Evolutionary conservation across 2,329 filamentous ascomycete species (phyloP).

Genomic region (Fusarium nematophilum): DNA sequence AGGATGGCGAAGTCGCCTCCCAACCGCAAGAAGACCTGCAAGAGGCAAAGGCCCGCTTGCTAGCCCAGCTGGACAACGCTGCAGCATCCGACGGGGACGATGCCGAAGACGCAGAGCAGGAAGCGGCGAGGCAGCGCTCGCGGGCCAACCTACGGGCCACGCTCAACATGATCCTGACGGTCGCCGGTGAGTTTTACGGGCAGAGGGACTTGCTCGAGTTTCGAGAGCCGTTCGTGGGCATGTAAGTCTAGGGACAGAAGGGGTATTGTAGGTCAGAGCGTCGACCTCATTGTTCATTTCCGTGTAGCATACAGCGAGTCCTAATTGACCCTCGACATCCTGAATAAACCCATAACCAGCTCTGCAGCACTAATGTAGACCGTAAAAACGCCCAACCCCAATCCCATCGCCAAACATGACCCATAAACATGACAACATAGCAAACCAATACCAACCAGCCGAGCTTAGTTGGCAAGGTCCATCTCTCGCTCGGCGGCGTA

Average conservation of each 20-base stretch:
- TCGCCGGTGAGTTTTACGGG: slow-evolving; percentile 89
- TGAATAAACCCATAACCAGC: slow-evolving; percentile 29
- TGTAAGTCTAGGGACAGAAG: slow-evolving; percentile 45
- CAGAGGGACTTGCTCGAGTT: slow-evolving; percentile 87
- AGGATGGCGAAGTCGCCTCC: slow-evolving; percentile 51
- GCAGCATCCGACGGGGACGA: slow-evolving; percentile 36
- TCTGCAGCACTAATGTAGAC: slow-evolving; percentile 35
- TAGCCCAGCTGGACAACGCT: slow-evolving; percentile 55
- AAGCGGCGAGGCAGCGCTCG: slow-evolving; percentile 47
- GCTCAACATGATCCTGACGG: slow-evolving; percentile 90
- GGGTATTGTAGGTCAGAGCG: slow-evolving; percentile 17
- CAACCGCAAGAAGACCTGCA: slow-evolving; percentile 54
- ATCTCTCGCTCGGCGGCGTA: slow-evolving; percentile 56
- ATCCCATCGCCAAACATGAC: slow-evolving; percentile 21
- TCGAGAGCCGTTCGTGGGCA: slow-evolving; percentile 69
- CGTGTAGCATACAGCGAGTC: slow-evolving; percentile 26
- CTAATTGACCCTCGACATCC: slow-evolving; percentile 13
- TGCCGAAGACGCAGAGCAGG: slow-evolving; percentile 44
- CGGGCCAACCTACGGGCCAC: slow-evolving; percentile 73
- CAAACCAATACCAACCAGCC: not conserved
- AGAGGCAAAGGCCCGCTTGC: slow-evolving; percentile 60
- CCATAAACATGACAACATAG: slow-evolving; percentile 19
- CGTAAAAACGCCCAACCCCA: slow-evolving; percentile 39
- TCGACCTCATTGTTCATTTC: slow-evolving; percentile 27
- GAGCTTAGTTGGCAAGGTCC: slow-evolving; percentile 42